Percentiles rank a stretch among this genome's conserved stretches.
These are phyloP conservation scores for Vitis hybrid DNA, from an alignment of 177 flowering plant species.

Conservation along the genomic window DNA sequence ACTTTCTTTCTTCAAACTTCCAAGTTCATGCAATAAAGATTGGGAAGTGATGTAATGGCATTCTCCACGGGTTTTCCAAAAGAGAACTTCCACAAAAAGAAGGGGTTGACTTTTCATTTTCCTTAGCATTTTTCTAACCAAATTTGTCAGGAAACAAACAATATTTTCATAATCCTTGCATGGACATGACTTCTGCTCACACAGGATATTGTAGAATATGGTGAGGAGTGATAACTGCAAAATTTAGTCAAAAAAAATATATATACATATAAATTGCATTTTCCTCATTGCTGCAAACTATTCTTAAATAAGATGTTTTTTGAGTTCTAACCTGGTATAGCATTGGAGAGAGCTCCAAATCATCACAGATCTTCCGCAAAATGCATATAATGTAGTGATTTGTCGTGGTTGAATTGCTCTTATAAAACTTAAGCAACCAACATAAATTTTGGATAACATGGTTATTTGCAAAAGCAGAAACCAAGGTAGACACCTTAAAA, in stretches of 20 bases:
- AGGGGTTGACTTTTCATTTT: conserved; percentile 85
- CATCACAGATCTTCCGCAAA: conserved; percentile 74
- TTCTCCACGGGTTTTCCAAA: conserved; percentile 86
- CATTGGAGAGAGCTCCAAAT: conserved; percentile 92
- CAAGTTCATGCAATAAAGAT: conserved; percentile 62
- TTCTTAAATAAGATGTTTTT: conserved; percentile 1
- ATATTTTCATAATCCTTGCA: conserved; percentile 65
- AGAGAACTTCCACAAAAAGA: conserved; percentile 87
- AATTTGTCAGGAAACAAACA: conserved; percentile 57
- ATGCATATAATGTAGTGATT: conserved; percentile 70
- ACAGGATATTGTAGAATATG: conserved; percentile 69
- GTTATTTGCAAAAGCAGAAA: conserved; percentile 68
- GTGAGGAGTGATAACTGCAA: conserved; percentile 85
- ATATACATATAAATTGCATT: neutral
- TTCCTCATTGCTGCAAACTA: neutral
- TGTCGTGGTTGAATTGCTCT: conserved; percentile 64
- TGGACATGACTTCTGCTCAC: conserved; percentile 71
- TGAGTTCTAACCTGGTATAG: conserved; percentile 73
- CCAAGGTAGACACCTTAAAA: conserved; percentile 63
- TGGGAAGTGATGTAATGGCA: conserved; percentile 77
- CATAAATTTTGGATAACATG: conserved; percentile 69
- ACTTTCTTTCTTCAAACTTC: conserved; percentile 44
- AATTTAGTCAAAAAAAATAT: conserved; percentile 8
- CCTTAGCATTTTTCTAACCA: conserved; percentile 77
- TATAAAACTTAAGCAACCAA: conserved; percentile 92